phyloP scores from a whole-genome alignment of 805 yeast species.

The Cyberlindnera xishuangbannaensis region DNA sequence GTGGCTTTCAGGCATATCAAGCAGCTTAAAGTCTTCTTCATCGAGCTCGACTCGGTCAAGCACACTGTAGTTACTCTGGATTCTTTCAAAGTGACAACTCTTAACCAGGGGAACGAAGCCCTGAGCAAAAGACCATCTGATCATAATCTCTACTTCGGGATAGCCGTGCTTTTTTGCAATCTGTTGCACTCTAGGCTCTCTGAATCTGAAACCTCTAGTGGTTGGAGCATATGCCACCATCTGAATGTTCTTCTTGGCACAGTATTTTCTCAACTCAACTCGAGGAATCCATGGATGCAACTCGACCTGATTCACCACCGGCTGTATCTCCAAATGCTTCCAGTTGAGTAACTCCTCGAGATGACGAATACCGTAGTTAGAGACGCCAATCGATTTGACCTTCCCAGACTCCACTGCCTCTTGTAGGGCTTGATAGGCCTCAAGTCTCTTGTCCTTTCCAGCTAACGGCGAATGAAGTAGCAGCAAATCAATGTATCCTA shows the following conservation, averaged over 20 bases:
- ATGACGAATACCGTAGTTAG: constrained; percentile 61
- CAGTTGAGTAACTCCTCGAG: constrained; percentile 55
- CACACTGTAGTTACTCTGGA: constrained; percentile 50
- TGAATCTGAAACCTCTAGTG: constrained; percentile 51
- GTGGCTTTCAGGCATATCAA: constrained; percentile 44
- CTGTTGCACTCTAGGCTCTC: constrained; percentile 45
- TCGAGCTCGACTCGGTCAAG: constrained; percentile 39
- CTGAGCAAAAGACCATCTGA: constrained; percentile 69
- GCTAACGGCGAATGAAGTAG: constrained; percentile 62
- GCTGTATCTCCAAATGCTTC: constrained; percentile 46
- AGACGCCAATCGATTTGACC: constrained; percentile 69
- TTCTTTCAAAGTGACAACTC: constrained; percentile 47
- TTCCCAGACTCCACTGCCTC: constrained; percentile 57
- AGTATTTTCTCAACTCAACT: constrained; percentile 45
- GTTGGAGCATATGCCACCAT: constrained; percentile 77
- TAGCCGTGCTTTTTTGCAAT: constrained; percentile 45
- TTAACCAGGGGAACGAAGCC: constrained; percentile 71
- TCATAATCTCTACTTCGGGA: constrained; percentile 55
- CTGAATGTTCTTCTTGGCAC: constrained; percentile 44
- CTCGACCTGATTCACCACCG: constrained; percentile 66
- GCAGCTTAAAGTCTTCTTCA: constrained; percentile 32
- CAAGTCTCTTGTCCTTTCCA: constrained; percentile 44
- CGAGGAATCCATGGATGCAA: constrained; percentile 65
- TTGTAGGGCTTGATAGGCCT: constrained; percentile 68
- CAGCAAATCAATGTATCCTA: constrained; percentile 68